Conservation (phyloP, 176 grass and related monocot species). For the Ananas comosus region DNA sequence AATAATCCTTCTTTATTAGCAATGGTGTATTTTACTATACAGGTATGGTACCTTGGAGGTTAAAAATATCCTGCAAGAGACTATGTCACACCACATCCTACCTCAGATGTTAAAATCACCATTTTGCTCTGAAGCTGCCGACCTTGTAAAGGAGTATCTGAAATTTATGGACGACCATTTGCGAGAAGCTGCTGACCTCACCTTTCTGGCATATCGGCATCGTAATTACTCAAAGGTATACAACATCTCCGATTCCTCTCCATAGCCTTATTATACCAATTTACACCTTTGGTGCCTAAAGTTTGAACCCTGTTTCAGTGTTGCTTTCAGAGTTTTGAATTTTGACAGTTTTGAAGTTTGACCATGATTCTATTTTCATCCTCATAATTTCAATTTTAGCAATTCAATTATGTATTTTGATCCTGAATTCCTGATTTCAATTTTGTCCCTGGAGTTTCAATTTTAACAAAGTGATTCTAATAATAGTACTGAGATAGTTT, state of each 20-base stretch:
- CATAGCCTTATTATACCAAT: not conserved
- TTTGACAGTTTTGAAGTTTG: no score
- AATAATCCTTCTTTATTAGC: not conserved
- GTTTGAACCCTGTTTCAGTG: no score
- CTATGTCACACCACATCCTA: conserved; percentile 75
- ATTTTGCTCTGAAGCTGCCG: conserved; percentile 49
- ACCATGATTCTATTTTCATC: no score
- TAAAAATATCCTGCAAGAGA: conserved; percentile 95
- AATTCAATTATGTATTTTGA: no score
- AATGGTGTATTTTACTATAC: conserved; percentile 11
- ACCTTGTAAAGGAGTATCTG: conserved; percentile 80
- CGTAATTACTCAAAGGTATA: conserved; percentile 83
- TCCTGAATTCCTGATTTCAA: no score
- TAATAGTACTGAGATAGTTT: no score
- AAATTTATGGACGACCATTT: conserved; percentile 98
- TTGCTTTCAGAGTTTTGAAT: no score
- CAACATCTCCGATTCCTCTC: not conserved
- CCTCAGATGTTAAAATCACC: conserved; percentile 74
- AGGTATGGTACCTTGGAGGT: conserved; percentile 85
- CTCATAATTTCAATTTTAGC: no score
- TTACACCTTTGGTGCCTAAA: not conserved
- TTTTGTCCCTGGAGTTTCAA: no score
- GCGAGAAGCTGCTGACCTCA: conserved; percentile 94
- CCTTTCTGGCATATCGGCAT: conserved; percentile 81
- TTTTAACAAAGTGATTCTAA: no score